Percentiles rank a stretch among this genome's conserved stretches.
Evolutionary conservation across 306 rosid species (phyloP).

Genomic region (Styphnolobium japonicum): DNA sequence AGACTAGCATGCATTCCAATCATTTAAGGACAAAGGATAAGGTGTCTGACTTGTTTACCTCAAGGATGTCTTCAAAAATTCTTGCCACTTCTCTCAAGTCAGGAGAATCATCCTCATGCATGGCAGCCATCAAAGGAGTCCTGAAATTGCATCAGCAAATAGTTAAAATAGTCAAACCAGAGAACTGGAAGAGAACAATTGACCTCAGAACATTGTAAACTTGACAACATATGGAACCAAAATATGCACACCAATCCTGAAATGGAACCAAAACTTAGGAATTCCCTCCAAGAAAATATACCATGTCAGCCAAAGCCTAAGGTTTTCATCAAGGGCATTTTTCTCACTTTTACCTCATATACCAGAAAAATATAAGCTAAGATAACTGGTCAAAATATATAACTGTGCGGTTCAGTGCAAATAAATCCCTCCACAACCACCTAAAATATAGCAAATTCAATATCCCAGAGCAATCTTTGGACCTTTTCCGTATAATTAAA

Average conservation of each 20-base stretch:
- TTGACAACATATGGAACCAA: not conserved
- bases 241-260: too few species aligned
- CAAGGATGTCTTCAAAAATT: constrained; percentile 45
- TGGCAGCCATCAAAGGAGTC: constrained; percentile 56
- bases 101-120: constrained; percentile 67
- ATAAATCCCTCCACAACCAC: not conserved
- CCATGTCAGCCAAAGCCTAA: not conserved
- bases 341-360: not conserved
- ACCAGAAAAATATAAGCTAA: not conserved
- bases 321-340: not conserved
- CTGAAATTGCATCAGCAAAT: constrained; percentile 33
- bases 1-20: not conserved
- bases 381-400: not conserved
- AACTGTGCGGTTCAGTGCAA: not conserved
- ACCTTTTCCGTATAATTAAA: not conserved
- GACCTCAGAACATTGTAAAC: not conserved
- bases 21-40: not conserved
- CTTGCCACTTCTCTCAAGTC: constrained; percentile 54
- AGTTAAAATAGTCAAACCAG: not conserved
- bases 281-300: not conserved
- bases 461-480: not conserved
- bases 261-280: not conserved
- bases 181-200: not conserved
- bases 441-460: not conserved
- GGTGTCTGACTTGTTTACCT: constrained; percentile 36